These are phyloP conservation scores for Boletus vinaceobasis DNA, from an alignment of 768 basidiomycete species.

Conservation along the genomic window DNA sequence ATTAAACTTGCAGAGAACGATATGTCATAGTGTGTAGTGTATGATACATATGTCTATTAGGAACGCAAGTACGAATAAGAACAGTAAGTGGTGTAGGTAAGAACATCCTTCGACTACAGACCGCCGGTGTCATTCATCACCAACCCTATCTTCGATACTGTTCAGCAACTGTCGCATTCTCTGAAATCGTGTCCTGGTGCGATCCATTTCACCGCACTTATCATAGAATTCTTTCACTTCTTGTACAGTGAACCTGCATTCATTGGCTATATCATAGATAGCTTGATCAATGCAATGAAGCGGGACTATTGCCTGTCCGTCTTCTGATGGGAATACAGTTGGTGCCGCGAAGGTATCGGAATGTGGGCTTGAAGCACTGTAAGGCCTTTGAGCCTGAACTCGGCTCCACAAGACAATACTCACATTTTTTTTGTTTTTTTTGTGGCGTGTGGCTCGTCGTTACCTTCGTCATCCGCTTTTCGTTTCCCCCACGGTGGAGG, in stretches of 20 bases:
- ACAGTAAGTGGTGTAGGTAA: not conserved
- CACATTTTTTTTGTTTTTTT: conserved; percentile 48
- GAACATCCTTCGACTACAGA: conserved; percentile 4
- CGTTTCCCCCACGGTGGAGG: conserved; percentile 72
- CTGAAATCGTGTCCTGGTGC: conserved; percentile 62
- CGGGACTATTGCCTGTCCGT: conserved; percentile 6
- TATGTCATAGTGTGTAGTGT: conserved; percentile 23
- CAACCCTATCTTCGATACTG: conserved; percentile 24
- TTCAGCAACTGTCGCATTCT: conserved; percentile 54
- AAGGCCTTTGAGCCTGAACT: not conserved
- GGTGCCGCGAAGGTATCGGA: conserved; percentile 3
- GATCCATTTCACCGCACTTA: conserved; percentile 65
- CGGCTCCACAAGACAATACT: conserved; percentile 13
- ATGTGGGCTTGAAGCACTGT: conserved; percentile 2
- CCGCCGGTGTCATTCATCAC: not conserved
- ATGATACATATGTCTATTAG: conserved; percentile 1
- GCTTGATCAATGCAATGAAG: conserved; percentile 67
- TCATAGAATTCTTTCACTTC: conserved; percentile 81
- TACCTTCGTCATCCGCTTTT: conserved; percentile 40
- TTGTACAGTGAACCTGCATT: conserved; percentile 67
- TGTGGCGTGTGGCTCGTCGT: conserved; percentile 20
- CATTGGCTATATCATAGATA: conserved; percentile 62
- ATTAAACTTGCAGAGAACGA: conserved; percentile 67
- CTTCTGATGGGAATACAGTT: not conserved
- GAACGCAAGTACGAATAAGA: not conserved